Evolutionary conservation across 176 grass and related monocot genomes (phyloP), one percentile per base, ranked within the genome.

Genomic region (Saccharum officinarum): DNA sequence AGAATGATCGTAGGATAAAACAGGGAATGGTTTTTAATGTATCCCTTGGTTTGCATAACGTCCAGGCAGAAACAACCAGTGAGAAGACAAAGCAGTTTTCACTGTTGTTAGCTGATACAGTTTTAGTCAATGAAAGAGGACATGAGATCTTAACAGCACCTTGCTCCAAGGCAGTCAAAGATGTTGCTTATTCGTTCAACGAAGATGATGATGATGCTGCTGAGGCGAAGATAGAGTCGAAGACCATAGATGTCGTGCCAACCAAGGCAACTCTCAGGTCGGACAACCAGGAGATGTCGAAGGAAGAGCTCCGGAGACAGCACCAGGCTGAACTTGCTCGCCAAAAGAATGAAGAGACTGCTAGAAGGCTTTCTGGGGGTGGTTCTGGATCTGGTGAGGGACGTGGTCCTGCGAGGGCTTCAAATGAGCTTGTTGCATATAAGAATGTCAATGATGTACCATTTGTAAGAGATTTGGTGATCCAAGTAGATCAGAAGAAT

Each of bases 261-360:
- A 52, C 47, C 47, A 52, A 52, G 47, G 47, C 47, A 52, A 52
- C 47, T 52, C 47, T 52, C 47, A 52, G 47, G 47, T 52, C 47
- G 5, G 47, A 52, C 47, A 52, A 52, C 47, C 47, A 52, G 47
- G 47, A 52, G 47, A 52, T 52, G 47, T 52, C 47, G 16, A 52
- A 97, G 89, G 95, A 97, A 88, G 95, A 97, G 38, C 79, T 91
- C 49, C 85, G 92, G 79, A 89, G 85, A 70, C 92, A 91, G 73
- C 95, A 95, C 73, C 95, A 98, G 79, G 87, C 91, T 59, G 95
- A 95, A 83, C 91, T 98, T 87, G 87, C 92, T 67, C 84, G 91
- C 44, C 90, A 95, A 76, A 95, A 95, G 82, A 98, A 90, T 34
- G 92, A 98, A 89, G 92, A 94, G 76, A 93, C 74, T 82, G 87